phyloP scores from a whole-genome alignment of 1,284 basidiomycete species.

The Rhizopogon parksii region DNA sequence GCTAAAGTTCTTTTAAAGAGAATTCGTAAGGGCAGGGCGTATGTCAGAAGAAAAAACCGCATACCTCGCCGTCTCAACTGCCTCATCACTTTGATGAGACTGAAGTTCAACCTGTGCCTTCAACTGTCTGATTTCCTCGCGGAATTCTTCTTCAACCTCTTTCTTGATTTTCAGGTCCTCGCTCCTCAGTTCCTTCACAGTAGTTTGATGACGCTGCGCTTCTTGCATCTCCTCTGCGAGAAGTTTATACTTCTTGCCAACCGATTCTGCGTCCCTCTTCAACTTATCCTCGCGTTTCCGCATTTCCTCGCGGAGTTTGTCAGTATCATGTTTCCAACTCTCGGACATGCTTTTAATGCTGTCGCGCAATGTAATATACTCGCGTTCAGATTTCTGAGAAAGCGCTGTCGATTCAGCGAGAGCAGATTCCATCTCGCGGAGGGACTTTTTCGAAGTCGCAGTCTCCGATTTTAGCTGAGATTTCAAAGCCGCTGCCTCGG shows the following conservation, averaged over 20 bases:
- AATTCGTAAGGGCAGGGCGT: background rate
- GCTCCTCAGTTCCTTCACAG: slow-evolving; percentile 33
- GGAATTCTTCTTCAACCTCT: slow-evolving; percentile 48
- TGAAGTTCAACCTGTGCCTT: slow-evolving; percentile 47
- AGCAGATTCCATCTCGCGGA: slow-evolving; percentile 70
- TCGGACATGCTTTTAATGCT: slow-evolving; percentile 63
- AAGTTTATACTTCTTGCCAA: slow-evolving; percentile 57
- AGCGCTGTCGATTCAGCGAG: slow-evolving; percentile 65
- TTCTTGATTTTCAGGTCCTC: slow-evolving; percentile 37
- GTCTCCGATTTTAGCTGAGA: slow-evolving; percentile 67
- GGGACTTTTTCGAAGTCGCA: slow-evolving; percentile 58
- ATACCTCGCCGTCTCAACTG: slow-evolving; percentile 55
- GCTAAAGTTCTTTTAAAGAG: slow-evolving; percentile 41
- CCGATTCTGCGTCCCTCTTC: slow-evolving; percentile 54
- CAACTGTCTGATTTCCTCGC: slow-evolving; percentile 38
- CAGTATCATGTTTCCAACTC: slow-evolving; percentile 63
- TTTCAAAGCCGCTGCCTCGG: slow-evolving; percentile 60
- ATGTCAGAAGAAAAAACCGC: slow-evolving; percentile 20
- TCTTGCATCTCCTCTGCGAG: slow-evolving; percentile 55
- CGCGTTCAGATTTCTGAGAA: slow-evolving; percentile 72
- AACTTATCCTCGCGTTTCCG: slow-evolving; percentile 58
- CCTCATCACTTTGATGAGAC: slow-evolving; percentile 46
- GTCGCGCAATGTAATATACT: slow-evolving; percentile 71
- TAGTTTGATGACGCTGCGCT: slow-evolving; percentile 34
- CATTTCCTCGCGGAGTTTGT: slow-evolving; percentile 64